Percentiles rank a stretch among this genome's conserved stretches.
Conservation (phyloP, 2,329 filamentous ascomycete genomes). For the Neonectria hederae region DNA sequence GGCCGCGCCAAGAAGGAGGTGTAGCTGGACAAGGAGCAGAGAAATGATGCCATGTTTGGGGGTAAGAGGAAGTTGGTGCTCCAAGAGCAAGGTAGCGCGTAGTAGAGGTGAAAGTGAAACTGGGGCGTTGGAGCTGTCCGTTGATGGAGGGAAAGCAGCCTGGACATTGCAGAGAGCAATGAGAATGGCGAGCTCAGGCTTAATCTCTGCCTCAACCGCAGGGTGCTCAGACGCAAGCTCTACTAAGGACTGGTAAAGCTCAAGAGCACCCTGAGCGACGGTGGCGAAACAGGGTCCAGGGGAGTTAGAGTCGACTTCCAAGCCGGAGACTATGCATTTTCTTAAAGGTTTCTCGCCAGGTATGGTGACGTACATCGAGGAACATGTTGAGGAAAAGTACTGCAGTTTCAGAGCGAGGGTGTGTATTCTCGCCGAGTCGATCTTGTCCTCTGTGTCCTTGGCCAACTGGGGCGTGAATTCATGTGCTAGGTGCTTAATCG, state of each 20-base stretch:
- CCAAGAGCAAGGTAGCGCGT: conserved; percentile 60
- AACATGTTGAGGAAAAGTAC: conserved; percentile 56
- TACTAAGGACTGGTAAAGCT: conserved; percentile 29
- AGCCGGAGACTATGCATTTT: conserved; percentile 40
- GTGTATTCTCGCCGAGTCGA: conserved; percentile 40
- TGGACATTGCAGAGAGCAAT: conserved; percentile 48
- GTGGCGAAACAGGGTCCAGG: conserved; percentile 38
- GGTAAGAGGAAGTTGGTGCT: conserved; percentile 56
- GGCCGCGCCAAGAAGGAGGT: conserved; percentile 60
- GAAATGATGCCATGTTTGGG: conserved; percentile 59
- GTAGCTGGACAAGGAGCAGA: conserved; percentile 62
- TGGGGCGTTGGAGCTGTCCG: conserved; percentile 29
- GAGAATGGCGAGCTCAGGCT: conserved; percentile 49
- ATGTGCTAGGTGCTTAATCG: conserved; percentile 53
- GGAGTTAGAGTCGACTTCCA: conserved; percentile 28
- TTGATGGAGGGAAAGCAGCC: conserved; percentile 41
- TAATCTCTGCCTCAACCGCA: conserved; percentile 38
- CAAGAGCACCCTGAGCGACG: conserved; percentile 37
- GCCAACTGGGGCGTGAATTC: conserved; percentile 48
- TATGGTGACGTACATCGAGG: conserved; percentile 35
- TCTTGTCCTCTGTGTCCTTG: conserved; percentile 38
- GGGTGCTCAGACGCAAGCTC: conserved; percentile 20
- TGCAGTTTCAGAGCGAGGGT: conserved; percentile 54
- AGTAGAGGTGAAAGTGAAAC: conserved; percentile 50
- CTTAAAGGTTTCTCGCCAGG: conserved; percentile 32